phyloP scores from a whole-genome alignment of 768 basidiomycete species.

The Phanerochaete carnosa region DNA sequence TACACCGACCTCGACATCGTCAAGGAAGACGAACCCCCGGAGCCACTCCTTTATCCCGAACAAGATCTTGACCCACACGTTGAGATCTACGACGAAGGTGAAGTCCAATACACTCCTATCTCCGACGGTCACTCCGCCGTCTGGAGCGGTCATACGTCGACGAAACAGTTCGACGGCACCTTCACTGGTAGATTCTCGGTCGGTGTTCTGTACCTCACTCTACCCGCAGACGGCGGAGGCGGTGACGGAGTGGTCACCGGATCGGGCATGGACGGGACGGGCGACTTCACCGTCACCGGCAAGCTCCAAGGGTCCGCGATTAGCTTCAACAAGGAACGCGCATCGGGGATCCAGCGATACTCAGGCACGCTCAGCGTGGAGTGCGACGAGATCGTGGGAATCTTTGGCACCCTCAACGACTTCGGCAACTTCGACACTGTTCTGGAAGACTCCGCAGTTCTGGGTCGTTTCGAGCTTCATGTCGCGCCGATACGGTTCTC shows the following conservation, averaged over 20 bases:
- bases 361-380: background rate
- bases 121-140: background rate
- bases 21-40: background rate
- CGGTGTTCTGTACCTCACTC: background rate
- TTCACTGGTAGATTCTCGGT: background rate
- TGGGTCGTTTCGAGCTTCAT: background rate
- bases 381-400: background rate
- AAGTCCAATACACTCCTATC: background rate
- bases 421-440: background rate
- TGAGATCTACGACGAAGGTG: background rate
- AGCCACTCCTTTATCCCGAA: background rate
- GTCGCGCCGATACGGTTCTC: background rate
- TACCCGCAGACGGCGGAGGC: background rate
- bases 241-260: background rate
- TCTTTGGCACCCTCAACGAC: background rate
- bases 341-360: background rate
- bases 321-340: background rate
- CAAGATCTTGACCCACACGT: background rate
- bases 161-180: constrained; percentile 1
- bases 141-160: background rate
- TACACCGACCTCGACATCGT: background rate
- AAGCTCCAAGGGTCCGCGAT: background rate
- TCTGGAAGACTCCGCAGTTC: background rate
- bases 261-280: background rate
- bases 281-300: background rate